These are phyloP conservation scores for Crucihimalaya himalaica DNA, from an alignment of 345 rosid species.

Conservation along the genomic window DNA sequence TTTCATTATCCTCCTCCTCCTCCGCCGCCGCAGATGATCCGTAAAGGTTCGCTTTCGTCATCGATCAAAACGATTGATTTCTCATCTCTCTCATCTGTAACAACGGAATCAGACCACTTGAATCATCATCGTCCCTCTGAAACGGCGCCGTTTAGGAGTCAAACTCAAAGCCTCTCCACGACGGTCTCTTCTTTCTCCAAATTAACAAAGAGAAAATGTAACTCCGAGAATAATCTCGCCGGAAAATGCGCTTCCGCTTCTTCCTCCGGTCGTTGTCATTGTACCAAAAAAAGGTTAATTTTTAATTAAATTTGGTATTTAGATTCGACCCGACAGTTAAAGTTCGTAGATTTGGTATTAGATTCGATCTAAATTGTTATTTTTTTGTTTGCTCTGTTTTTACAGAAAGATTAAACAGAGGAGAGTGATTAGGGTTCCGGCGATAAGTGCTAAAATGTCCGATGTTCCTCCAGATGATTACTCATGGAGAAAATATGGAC, in stretches of 20 bases:
- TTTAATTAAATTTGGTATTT: neutral
- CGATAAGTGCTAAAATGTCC: slow-evolving; percentile 84
- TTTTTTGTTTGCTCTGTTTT: neutral
- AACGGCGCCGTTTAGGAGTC: slow-evolving; percentile 58
- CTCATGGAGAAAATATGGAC: slow-evolving; percentile 98
- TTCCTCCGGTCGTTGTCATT: slow-evolving; percentile 81
- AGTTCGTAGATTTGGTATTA: neutral
- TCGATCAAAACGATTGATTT: slow-evolving; percentile 62
- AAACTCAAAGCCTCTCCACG: slow-evolving; percentile 54
- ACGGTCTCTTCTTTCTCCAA: slow-evolving; percentile 56
- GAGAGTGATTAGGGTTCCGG: slow-evolving; percentile 83
- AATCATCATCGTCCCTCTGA: slow-evolving; percentile 51
- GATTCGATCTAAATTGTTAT: neutral
- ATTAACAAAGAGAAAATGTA: slow-evolving; percentile 65
- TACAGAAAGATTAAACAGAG: slow-evolving; percentile 69
- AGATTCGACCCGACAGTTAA: neutral
- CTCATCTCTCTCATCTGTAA: slow-evolving; percentile 59
- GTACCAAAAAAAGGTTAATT: slow-evolving; percentile 85
- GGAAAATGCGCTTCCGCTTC: slow-evolving; percentile 58
- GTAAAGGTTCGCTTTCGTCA: slow-evolving; percentile 46
- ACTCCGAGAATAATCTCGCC: slow-evolving; percentile 61
- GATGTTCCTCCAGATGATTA: slow-evolving; percentile 97
- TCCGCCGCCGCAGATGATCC: slow-evolving; percentile 19
- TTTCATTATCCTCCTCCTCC: slow-evolving; percentile 48
- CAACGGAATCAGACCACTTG: slow-evolving; percentile 36